phyloP scores from a whole-genome alignment of 225 moss, liverwort and hornwort genomes.

The Pseudoscleropodium purum region DNA sequence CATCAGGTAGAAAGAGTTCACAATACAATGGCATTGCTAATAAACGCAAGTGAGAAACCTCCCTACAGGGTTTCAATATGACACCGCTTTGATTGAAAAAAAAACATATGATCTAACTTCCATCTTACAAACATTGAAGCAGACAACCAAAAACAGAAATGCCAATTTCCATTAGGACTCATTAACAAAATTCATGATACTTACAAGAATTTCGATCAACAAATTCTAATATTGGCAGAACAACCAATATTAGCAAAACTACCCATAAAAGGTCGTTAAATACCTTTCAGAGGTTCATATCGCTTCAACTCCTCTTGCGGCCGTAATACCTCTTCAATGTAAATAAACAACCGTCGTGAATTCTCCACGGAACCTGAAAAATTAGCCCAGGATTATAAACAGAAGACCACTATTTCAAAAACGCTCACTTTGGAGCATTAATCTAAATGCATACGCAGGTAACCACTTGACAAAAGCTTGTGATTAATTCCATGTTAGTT shows the following conservation, averaged over 20 bases:
- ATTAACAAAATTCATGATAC: neutral
- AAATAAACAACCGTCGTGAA: slow-evolving; percentile 50
- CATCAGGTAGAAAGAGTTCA: neutral
- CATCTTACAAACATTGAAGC: neutral
- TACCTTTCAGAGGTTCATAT: slow-evolving; percentile 85
- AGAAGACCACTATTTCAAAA: neutral
- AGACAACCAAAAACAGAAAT: neutral
- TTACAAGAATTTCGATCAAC: neutral
- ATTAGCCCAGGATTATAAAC: neutral
- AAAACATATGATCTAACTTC: neutral
- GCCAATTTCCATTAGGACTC: neutral
- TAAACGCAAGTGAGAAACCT: neutral
- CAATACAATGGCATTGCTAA: neutral
- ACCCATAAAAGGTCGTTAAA: neutral
- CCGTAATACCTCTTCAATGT: slow-evolving; percentile 60
- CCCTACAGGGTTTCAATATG: neutral
- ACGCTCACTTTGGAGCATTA: neutral
- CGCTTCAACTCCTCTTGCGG: slow-evolving; percentile 77
- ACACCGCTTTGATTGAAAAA: neutral
- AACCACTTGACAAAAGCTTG: neutral
- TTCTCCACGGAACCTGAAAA: slow-evolving; percentile 72
- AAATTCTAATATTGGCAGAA: neutral
- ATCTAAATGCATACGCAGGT: neutral
- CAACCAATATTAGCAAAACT: neutral
- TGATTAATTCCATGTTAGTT: neutral